Percentiles rank a stretch among this genome's conserved stretches.
Conservation (phyloP, 2,329 filamentous ascomycete genomes). For the Pseudogymnoascus sp. region DNA sequence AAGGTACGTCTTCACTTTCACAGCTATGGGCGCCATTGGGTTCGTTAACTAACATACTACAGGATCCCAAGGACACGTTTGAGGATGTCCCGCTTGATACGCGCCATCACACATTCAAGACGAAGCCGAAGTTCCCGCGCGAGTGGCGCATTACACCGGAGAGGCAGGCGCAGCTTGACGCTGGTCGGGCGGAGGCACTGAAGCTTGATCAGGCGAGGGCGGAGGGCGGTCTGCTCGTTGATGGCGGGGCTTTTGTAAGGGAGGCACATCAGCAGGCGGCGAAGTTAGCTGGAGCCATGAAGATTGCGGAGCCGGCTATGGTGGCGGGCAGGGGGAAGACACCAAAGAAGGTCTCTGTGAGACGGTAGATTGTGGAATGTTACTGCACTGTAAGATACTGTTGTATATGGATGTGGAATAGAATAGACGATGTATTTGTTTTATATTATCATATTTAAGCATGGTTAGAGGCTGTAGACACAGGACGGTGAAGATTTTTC, state of each 20-base stretch:
- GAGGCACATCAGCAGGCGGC: conserved; percentile 26
- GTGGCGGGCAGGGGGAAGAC: conserved; percentile 16
- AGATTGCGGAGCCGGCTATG: conserved; percentile 23
- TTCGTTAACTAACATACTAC: conserved; percentile 17
- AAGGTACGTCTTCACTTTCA: conserved; percentile 40
- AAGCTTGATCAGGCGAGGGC: conserved; percentile 46
- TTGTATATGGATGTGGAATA: neutral
- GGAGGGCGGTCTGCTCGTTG: conserved; percentile 48
- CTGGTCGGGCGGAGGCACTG: conserved; percentile 43
- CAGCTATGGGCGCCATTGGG: neutral
- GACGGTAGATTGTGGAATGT: conserved; percentile 14
- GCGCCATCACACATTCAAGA: conserved; percentile 68
- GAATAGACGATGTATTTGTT: conserved; percentile 3
- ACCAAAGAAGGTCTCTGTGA: conserved; percentile 21
- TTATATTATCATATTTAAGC: conserved; percentile 2
- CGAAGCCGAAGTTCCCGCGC: conserved; percentile 63
- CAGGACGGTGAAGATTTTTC: neutral
- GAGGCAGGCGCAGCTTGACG: conserved; percentile 57
- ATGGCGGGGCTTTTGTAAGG: conserved; percentile 45
- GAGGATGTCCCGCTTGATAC: conserved; percentile 84
- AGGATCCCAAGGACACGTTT: conserved; percentile 72
- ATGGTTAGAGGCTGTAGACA: neutral
- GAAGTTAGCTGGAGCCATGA: conserved; percentile 5
- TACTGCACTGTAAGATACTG: conserved; percentile 3
- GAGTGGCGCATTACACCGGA: conserved; percentile 73